phyloP scores from a whole-genome alignment of 1,139 yeast species.

The Arxiozyma slooffiae region DNA sequence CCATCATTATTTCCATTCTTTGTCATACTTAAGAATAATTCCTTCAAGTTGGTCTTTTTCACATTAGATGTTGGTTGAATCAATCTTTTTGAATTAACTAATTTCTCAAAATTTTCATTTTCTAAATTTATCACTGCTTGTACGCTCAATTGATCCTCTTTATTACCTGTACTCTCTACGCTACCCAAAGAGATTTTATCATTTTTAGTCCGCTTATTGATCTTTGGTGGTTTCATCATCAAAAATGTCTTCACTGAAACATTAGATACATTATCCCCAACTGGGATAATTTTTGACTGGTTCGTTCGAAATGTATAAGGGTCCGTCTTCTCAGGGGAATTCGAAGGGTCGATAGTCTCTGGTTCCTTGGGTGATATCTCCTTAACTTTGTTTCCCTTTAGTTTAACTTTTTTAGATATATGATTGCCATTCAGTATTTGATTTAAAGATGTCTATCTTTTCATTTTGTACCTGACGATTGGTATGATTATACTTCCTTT shows the following conservation, averaged over 20 bases:
- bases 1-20: not conserved
- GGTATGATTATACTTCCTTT: not conserved
- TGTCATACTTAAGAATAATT: slow-evolving; percentile 12
- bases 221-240: slow-evolving; percentile 11
- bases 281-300: slow-evolving; percentile 8
- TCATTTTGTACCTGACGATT: not conserved
- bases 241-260: slow-evolving; percentile 17
- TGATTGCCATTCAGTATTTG: slow-evolving; percentile 4
- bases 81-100: slow-evolving; percentile 8
- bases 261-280: slow-evolving; percentile 5
- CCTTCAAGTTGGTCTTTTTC: slow-evolving; percentile 17
- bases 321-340: not conserved
- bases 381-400: not conserved
- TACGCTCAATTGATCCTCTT: not conserved
- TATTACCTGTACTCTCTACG: not conserved
- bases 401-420: not conserved
- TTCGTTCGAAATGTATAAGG: slow-evolving; percentile 2
- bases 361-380: not conserved
- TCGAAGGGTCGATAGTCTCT: not conserved
- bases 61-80: slow-evolving; percentile 6
- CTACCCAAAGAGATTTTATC: too few relatives aligned
- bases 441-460: slow-evolving; percentile 1
- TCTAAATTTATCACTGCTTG: slow-evolving; percentile 2
- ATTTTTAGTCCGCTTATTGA: not conserved
- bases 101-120: slow-evolving; percentile 4